Evolutionary conservation across 2,329 filamentous ascomycete species (phyloP), one percentile per base, ranked within the genome.

Genomic region (Paracorniculantispora psalliotae): DNA sequence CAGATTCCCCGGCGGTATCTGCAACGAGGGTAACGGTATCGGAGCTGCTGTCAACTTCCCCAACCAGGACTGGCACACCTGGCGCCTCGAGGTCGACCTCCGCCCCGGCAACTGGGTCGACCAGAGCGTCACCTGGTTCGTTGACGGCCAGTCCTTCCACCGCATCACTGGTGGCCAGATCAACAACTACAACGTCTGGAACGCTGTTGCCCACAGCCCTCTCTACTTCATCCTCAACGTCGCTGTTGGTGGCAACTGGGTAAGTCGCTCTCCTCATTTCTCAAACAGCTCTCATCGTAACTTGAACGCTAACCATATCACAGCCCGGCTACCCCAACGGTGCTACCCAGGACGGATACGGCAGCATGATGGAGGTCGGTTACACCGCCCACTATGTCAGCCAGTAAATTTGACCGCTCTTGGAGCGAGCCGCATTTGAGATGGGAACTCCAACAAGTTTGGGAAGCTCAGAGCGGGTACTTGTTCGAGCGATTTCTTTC

Each of bases 141-240:
- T 77, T 28, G 79, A 84, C 33, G 80, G 78, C 8, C 61, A 60
- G 1, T 68, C 72, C 35, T 82, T 74, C 63, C 70, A 76, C 54
- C 72, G 72, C 21, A 66, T 84, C 23, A 73, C 70, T 2, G 81
- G 81, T 0, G 65, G 68, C 0, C 68, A 75, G 25, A 73, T 84
- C 59, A 73, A 71, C 41, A 74, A 81, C 60, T 67, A 74, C 59
- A 68, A 66, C 1, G 71, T 77, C n/a, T 85, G 81, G 81, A 73
- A 68, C 3, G 71, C 74, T 3, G 67, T 84, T 19, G 79, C 79
- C 21, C 77, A 82, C 62, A 77, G 71, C 56, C 77, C 81, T 2
- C 64, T 81, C 66, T 82, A 76, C 63, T 67, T 84, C 52, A 77
- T 84, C 57, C 67, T 85, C 55, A 84, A 85, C 61, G 71, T 84